Evolutionary conservation across 2,329 filamentous ascomycete genomes (phyloP).

Genomic region (Annulohypoxylon truncatum): DNA sequence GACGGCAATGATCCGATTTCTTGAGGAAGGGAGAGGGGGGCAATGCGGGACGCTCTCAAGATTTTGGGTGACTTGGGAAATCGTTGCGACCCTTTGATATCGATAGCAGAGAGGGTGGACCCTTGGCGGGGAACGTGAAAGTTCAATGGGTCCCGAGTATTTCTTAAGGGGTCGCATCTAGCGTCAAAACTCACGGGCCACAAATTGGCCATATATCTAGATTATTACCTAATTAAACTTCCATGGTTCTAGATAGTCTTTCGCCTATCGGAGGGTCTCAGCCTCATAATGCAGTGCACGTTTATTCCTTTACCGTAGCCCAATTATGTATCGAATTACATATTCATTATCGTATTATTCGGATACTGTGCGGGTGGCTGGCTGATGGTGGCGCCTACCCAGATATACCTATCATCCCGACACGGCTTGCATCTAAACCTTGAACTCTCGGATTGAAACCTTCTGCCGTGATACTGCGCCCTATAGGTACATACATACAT

Average conservation of each 20-base stretch:
- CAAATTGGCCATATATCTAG: not conserved
- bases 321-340: constrained; percentile 11
- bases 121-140: not conserved
- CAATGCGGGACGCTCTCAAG: constrained; percentile 1
- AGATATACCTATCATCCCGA: not conserved
- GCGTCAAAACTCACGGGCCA: constrained; percentile 7
- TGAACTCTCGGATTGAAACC: not conserved
- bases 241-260: not conserved
- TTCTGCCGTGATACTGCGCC: not conserved
- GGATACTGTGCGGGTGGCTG: constrained; percentile 20
- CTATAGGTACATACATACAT: not conserved
- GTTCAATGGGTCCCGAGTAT: not conserved
- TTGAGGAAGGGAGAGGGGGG: constrained; percentile 16
- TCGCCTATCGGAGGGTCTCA: constrained; percentile 30
- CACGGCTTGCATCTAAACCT: not conserved
- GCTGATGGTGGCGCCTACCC: not conserved
- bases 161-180: constrained; percentile 18
- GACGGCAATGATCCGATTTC: not conserved
- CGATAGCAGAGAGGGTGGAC: constrained; percentile 14
- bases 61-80: not conserved
- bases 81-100: constrained; percentile 12
- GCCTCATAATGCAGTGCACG: constrained; percentile 32
- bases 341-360: constrained; percentile 6
- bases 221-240: not conserved
- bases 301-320: not conserved